Conservation (phyloP, 2,329 filamentous ascomycete genomes). For the Aureobasidium subglaciale region DNA sequence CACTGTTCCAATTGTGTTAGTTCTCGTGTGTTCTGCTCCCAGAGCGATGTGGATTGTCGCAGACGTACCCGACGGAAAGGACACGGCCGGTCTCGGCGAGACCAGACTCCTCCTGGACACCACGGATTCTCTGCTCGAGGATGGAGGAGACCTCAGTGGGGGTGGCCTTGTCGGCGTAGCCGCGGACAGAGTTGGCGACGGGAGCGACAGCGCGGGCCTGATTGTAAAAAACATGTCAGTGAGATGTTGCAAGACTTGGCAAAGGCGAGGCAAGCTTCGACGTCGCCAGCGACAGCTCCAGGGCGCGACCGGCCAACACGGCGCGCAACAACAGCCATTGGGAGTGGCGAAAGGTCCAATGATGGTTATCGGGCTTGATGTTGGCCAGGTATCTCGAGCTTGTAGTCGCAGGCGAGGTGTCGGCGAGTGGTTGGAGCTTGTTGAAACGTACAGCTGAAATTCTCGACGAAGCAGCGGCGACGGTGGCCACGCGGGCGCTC, state of each 20-base stretch:
- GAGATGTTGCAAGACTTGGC: slow-evolving; percentile 24
- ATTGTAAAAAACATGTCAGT: slow-evolving; percentile 42
- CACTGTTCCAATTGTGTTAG: slow-evolving; percentile 55
- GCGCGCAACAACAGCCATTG: slow-evolving; percentile 17
- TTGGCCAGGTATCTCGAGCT: slow-evolving; percentile 31
- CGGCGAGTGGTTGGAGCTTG: slow-evolving; percentile 34
- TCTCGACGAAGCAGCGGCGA: slow-evolving; percentile 85
- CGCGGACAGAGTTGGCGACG: slow-evolving; percentile 67
- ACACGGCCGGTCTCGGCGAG: slow-evolving; percentile 98
- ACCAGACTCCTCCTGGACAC: slow-evolving; percentile 92
- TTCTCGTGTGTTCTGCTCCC: slow-evolving; percentile 19
- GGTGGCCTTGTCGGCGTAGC: slow-evolving; percentile 88
- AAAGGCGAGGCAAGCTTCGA: slow-evolving; percentile 7
- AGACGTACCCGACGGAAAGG: slow-evolving; percentile 92
- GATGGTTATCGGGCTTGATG: slow-evolving; percentile 13
- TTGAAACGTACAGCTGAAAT: slow-evolving; percentile 79
- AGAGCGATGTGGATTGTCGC: slow-evolving; percentile 23
- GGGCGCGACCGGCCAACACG: neutral
- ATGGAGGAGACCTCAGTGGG: slow-evolving; percentile 99
- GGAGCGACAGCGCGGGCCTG: slow-evolving; percentile 84
- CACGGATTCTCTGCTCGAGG: slow-evolving; percentile 97
- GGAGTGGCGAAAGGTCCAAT: slow-evolving; percentile 27
- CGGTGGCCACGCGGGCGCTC: slow-evolving; percentile 89
- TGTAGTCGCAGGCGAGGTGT: slow-evolving; percentile 34
- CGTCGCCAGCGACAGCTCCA: slow-evolving; percentile 11